A percentile compares a stretch with the other conserved stretches of the same genome.
phyloP scores from a whole-genome alignment of 805 yeast genomes.

The Ogataea degrootiae region DNA sequence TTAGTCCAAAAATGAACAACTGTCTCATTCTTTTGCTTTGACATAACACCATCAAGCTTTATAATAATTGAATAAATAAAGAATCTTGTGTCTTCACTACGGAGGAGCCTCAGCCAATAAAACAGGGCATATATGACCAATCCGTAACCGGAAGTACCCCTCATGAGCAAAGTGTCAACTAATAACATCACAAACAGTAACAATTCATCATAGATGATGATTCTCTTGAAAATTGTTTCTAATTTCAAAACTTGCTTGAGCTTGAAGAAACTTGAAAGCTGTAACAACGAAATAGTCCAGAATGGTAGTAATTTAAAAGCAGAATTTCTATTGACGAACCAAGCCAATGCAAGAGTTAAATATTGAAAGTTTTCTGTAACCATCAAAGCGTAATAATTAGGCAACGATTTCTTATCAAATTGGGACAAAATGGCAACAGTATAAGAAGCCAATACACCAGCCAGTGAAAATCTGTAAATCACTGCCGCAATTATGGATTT shows the following conservation, averaged over 20 bases:
- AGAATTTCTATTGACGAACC: slow-evolving; percentile 64
- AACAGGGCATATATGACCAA: slow-evolving; percentile 51
- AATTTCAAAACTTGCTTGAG: slow-evolving; percentile 36
- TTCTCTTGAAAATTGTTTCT: slow-evolving; percentile 35
- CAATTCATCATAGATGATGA: slow-evolving; percentile 60
- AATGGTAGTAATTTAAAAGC: slow-evolving; percentile 62
- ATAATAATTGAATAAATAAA: slow-evolving; percentile 38
- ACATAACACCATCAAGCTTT: slow-evolving; percentile 39
- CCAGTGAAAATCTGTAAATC: slow-evolving; percentile 48
- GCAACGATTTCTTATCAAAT: slow-evolving; percentile 52
- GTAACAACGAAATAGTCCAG: slow-evolving; percentile 52
- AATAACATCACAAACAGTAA: slow-evolving; percentile 47
- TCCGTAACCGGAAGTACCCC: slow-evolving; percentile 68
- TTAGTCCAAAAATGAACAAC: slow-evolving; percentile 37
- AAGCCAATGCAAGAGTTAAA: slow-evolving; percentile 46
- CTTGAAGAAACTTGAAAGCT: slow-evolving; percentile 40
- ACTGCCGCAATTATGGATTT: slow-evolving; percentile 43
- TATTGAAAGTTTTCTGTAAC: slow-evolving; percentile 77
- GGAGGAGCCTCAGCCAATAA: slow-evolving; percentile 69
- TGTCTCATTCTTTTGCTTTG: slow-evolving; percentile 41
- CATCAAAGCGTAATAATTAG: slow-evolving; percentile 58
- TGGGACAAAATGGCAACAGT: slow-evolving; percentile 51
- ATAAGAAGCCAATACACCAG: slow-evolving; percentile 53
- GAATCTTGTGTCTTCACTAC: slow-evolving; percentile 41
- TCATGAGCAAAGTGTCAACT: slow-evolving; percentile 55